Evolutionary conservation across 495 filamentous ascomycete species (phyloP).

Genomic region (Penicillium cinerascens): DNA sequence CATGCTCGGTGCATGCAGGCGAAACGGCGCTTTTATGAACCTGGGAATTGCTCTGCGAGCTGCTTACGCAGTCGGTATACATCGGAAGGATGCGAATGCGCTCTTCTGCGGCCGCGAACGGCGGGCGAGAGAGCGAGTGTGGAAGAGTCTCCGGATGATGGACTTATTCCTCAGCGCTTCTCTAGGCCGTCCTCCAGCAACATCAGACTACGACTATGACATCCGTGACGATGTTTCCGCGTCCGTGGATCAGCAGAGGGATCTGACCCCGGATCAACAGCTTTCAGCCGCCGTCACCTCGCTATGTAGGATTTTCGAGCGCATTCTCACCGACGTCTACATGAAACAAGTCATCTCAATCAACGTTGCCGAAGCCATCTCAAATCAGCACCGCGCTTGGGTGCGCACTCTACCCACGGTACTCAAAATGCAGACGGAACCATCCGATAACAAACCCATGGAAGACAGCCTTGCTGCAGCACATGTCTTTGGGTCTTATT

Average conservation of each 20-base stretch:
- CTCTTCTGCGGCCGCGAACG: constrained; percentile 50
- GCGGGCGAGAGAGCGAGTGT: constrained; percentile 52
- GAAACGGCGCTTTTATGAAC: constrained; percentile 58
- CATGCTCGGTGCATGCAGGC: constrained; percentile 58
- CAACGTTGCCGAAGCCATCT: constrained; percentile 60
- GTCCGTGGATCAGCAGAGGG: constrained; percentile 18
- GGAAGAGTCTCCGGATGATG: constrained; percentile 59
- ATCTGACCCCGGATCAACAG: constrained; percentile 28
- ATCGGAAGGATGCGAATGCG: constrained; percentile 58
- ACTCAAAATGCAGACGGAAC: constrained; percentile 35
- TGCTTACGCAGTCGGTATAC: constrained; percentile 58
- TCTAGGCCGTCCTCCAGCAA: constrained; percentile 57
- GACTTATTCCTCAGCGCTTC: constrained; percentile 60
- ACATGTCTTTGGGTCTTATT: constrained; percentile 66
- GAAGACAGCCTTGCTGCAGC: constrained; percentile 60
- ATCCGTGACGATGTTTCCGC: constrained; percentile 32
- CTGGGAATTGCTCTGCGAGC: constrained; percentile 54
- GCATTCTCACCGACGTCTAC: constrained; percentile 65
- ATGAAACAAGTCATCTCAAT: constrained; percentile 67
- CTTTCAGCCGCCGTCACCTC: constrained; percentile 35
- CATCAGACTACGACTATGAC: constrained; percentile 56
- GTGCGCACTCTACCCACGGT: constrained; percentile 34
- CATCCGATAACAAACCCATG: constrained; percentile 36
- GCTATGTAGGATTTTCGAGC: constrained; percentile 61
- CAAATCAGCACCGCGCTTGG: constrained; percentile 51